A percentile compares a stretch with the other conserved stretches of the same genome.
Evolutionary conservation across 1,284 basidiomycete genomes (phyloP).

Genomic region (Cryptococcus jaspeensis): DNA sequence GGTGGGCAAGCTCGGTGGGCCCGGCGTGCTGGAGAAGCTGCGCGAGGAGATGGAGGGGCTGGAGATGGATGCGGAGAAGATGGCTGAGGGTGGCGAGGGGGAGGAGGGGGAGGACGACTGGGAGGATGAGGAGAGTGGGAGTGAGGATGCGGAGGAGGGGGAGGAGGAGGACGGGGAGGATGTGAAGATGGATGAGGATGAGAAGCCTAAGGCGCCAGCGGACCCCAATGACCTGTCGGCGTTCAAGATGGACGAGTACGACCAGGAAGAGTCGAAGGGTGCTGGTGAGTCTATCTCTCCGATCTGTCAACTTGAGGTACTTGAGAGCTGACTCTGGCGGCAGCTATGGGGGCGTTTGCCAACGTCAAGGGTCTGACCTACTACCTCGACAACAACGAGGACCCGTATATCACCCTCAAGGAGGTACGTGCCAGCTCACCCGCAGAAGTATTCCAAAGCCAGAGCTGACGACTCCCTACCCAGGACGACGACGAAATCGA

Average conservation of each 20-base stretch:
- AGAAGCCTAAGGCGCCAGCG: conserved; percentile 30
- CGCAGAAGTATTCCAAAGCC: too few species aligned
- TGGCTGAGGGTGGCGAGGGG: conserved; percentile 59
- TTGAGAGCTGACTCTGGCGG: neutral
- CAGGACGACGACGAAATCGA: conserved; percentile 75
- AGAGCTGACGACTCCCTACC: too few species aligned
- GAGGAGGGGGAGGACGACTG: conserved; percentile 64
- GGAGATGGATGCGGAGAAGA: conserved; percentile 47
- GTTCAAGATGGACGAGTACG: conserved; percentile 93
- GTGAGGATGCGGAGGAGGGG: conserved; percentile 35
- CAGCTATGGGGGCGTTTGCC: conserved; percentile 84
- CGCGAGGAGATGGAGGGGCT: conserved; percentile 72
- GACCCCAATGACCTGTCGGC: conserved; percentile 78
- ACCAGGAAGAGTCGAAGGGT: conserved; percentile 69
- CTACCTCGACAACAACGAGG: conserved; percentile 87
- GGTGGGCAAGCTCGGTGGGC: conserved; percentile 81
- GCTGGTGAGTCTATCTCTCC: conserved; percentile 56
- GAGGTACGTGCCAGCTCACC: conserved; percentile 74
- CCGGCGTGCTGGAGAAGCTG: conserved; percentile 77
- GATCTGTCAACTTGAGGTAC: neutral
- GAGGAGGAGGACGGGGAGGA: conserved; percentile 58
- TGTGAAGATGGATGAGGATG: conserved; percentile 59
- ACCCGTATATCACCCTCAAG: conserved; percentile 96
- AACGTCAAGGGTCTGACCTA: conserved; percentile 94
- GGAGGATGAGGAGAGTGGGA: conserved; percentile 27